Percentiles rank a stretch among this genome's conserved stretches.
Evolutionary conservation across 208 protist genomes (phyloP).

Genomic region (Vickermania ingenoplastis): DNA sequence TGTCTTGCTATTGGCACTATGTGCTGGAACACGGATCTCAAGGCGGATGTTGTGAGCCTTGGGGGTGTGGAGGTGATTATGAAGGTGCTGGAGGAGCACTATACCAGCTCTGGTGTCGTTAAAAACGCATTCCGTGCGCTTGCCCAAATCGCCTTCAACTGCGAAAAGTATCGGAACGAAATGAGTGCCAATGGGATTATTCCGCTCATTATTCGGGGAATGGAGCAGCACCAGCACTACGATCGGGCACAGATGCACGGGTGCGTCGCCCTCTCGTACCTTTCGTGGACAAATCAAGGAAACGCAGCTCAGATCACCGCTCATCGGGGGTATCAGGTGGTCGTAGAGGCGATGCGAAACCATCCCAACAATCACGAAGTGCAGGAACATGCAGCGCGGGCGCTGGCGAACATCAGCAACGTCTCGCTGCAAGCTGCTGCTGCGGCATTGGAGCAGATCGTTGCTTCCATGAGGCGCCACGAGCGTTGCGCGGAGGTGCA

Average conservation of each 20-base stretch:
- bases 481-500: constrained; percentile 73
- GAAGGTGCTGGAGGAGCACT: constrained; percentile 70
- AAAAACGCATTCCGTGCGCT: constrained; percentile 87
- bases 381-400: constrained; percentile 83
- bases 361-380: constrained; percentile 82
- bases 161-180: constrained; percentile 77
- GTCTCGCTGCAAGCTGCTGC: constrained; percentile 39
- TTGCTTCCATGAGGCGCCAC: constrained; percentile 74
- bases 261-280: constrained; percentile 86
- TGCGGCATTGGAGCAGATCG: constrained; percentile 68
- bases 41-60: constrained; percentile 74
- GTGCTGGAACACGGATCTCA: constrained; percentile 88
- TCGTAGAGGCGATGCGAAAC: constrained; percentile 83
- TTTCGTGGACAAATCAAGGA: constrained; percentile 83
- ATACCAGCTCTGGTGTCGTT: constrained; percentile 67
- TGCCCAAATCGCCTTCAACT: constrained; percentile 86
- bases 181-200: constrained; percentile 80
- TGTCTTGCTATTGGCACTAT: constrained; percentile 86
- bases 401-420: constrained; percentile 81
- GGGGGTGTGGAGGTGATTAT: constrained; percentile 78
- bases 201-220: constrained; percentile 77
- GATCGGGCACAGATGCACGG: constrained; percentile 87
- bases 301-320: constrained; percentile 76
- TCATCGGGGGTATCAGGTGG: constrained; percentile 66
- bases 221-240: constrained; percentile 76